A percentile compares a stretch with the other conserved stretches of the same genome.
These are phyloP conservation scores for Saccharomyces pastorianus DNA, from an alignment of 1,139 yeast species.

Conservation along the genomic window DNA sequence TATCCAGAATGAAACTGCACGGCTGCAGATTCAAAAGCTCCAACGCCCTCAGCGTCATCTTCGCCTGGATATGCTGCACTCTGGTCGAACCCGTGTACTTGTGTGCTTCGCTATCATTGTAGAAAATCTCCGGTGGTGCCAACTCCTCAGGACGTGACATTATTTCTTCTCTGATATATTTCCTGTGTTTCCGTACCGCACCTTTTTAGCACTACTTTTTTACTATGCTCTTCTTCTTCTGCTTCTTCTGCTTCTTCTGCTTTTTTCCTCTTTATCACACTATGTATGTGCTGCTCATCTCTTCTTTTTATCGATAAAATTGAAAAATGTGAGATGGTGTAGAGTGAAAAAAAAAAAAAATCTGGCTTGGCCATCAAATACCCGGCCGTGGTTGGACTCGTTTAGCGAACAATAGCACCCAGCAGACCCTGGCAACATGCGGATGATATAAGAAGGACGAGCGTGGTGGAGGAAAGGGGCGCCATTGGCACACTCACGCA, in stretches of 20 bases:
- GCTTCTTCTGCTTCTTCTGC: neutral
- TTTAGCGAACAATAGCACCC: slow-evolving; percentile 1
- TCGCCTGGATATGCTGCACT: slow-evolving; percentile 95
- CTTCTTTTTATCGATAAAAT: neutral
- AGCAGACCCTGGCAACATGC: slow-evolving; percentile 1
- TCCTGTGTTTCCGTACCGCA: neutral
- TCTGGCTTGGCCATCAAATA: neutral
- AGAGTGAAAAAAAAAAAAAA: neutral
- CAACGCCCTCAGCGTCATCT: slow-evolving; percentile 89
- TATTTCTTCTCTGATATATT: neutral
- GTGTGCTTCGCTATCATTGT: slow-evolving; percentile 79
- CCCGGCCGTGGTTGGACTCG: neutral
- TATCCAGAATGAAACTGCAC: slow-evolving; percentile 72
- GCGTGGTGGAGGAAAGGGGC: slow-evolving; percentile 1
- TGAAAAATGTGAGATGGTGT: neutral
- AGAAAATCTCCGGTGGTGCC: slow-evolving; percentile 96
- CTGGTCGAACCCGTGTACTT: slow-evolving; percentile 91
- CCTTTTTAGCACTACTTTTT: neutral
- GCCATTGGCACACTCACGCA: neutral
- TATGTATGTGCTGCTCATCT: neutral
- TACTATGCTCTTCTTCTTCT: neutral
- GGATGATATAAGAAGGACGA: neutral
- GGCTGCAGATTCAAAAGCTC: slow-evolving; percentile 69
- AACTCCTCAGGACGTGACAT: slow-evolving; percentile 98
- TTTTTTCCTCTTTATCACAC: neutral